These are phyloP conservation scores for Kodamaea fungicola DNA, from an alignment of 1,139 yeast genomes.

Conservation along the genomic window DNA sequence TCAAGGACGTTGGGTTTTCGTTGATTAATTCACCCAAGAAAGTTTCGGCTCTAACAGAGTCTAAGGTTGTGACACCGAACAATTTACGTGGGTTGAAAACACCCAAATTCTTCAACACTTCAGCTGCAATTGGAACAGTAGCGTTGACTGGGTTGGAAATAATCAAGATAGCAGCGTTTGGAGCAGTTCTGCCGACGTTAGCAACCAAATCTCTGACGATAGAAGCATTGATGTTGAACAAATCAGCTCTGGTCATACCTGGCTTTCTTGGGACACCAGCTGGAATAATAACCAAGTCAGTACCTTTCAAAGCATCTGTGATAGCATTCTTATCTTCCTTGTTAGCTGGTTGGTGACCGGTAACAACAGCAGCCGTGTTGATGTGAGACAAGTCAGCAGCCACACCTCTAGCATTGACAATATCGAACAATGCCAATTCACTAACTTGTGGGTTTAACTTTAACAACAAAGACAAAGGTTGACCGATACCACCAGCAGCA, in stretches of 20 bases:
- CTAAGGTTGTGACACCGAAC: slow-evolving; percentile 73
- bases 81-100: slow-evolving; percentile 63
- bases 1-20: slow-evolving; percentile 34
- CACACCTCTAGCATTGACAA: slow-evolving; percentile 67
- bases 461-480: slow-evolving; percentile 64
- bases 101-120: slow-evolving; percentile 57
- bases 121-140: slow-evolving; percentile 73
- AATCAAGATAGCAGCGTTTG: slow-evolving; percentile 61
- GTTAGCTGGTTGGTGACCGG: slow-evolving; percentile 52
- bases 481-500: slow-evolving; percentile 82
- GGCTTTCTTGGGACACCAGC: slow-evolving; percentile 84
- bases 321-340: slow-evolving; percentile 50
- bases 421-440: slow-evolving; percentile 60
- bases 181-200: slow-evolving; percentile 55
- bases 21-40: slow-evolving; percentile 48
- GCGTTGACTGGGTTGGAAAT: slow-evolving; percentile 77
- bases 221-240: slow-evolving; percentile 70
- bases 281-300: slow-evolving; percentile 67
- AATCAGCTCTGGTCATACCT: slow-evolving; percentile 76
- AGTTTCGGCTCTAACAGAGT: slow-evolving; percentile 66
- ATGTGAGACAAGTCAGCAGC: slow-evolving; percentile 75
- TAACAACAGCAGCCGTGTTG: slow-evolving; percentile 54
- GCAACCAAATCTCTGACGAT: slow-evolving; percentile 61
- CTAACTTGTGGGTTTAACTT: slow-evolving; percentile 55
- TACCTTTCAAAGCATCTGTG: slow-evolving; percentile 45